Percentiles rank a stretch among this genome's conserved stretches.
Evolutionary conservation across 495 filamentous ascomycete species (phyloP).

Genomic region (Talaromyces thailandensis): DNA sequence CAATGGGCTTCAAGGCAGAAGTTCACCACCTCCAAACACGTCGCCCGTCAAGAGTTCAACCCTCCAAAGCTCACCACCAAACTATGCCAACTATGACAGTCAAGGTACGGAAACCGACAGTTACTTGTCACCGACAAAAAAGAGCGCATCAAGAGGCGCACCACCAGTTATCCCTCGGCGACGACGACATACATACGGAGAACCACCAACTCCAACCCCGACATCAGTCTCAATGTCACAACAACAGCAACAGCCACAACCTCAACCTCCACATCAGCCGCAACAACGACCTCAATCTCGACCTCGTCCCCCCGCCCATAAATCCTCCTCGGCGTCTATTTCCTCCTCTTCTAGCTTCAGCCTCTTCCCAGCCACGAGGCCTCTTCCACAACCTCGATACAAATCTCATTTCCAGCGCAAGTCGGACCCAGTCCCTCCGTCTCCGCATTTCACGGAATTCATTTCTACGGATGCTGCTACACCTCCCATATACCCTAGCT

Average conservation of each 20-base stretch:
- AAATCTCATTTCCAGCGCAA: slow-evolving; percentile 7
- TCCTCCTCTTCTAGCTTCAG: slow-evolving; percentile 7
- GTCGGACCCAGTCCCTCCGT: slow-evolving; percentile 11
- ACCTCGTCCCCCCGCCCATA: not conserved
- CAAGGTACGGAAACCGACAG: not conserved
- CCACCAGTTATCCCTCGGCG: slow-evolving; percentile 10
- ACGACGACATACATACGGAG: slow-evolving; percentile 35
- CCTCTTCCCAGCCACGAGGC: slow-evolving; percentile 6
- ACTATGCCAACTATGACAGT: not conserved
- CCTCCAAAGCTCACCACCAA: not conserved
- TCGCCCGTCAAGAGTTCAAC: not conserved
- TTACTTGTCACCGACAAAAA: not conserved
- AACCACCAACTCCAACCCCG: slow-evolving; percentile 20
- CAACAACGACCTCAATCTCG: not conserved
- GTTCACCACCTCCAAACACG: not conserved
- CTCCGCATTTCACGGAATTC: slow-evolving; percentile 1
- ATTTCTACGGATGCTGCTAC: not conserved
- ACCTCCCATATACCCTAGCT: slow-evolving; percentile 1
- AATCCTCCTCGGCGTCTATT: slow-evolving; percentile 15
- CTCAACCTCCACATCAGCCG: too few relatives aligned
- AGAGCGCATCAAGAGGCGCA: not conserved
- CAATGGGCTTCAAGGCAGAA: not conserved
- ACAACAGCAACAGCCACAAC: not conserved
- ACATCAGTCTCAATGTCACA: not conserved
- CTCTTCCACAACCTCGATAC: slow-evolving; percentile 7